These are phyloP conservation scores for Coemansia sp. DNA, from an alignment of 192 early-diverging fungal species.

Conservation along the genomic window DNA sequence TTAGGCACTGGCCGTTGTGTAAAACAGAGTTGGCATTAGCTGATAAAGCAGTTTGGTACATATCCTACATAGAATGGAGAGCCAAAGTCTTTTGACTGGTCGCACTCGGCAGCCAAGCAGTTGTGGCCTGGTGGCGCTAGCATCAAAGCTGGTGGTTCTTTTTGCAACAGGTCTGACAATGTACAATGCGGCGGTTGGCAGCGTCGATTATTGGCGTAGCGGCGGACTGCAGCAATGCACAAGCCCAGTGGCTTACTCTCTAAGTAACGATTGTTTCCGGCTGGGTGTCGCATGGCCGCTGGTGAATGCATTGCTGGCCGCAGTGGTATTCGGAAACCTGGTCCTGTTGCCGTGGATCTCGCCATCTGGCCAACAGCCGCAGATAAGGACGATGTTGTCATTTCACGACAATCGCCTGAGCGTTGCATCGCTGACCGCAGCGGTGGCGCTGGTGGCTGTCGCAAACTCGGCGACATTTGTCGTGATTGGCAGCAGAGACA, in stretches of 20 bases:
- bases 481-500: background rate
- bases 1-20: too few relatives aligned
- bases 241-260: background rate
- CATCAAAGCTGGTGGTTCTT: background rate
- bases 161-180: background rate
- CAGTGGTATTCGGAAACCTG: slow-evolving; percentile 3
- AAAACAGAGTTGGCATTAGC: too few relatives aligned
- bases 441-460: slow-evolving; percentile 10
- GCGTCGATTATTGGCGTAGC: background rate
- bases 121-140: background rate
- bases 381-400: background rate
- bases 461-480: slow-evolving; percentile 12
- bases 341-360: slow-evolving; percentile 5
- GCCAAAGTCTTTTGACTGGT: background rate
- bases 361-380: background rate
- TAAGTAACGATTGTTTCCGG: slow-evolving; percentile 37
- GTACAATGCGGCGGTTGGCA: background rate
- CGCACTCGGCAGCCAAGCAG: background rate
- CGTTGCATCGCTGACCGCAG: slow-evolving; percentile 11
- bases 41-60: too few relatives aligned
- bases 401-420: slow-evolving; percentile 31
- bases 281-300: slow-evolving; percentile 38
- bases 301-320: slow-evolving; percentile 18
- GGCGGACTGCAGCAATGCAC: slow-evolving; percentile 11
- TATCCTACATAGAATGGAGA: background rate